These are phyloP conservation scores for Phytophthora capsici DNA, from an alignment of 352 stramenopile species.

Conservation along the genomic window DNA sequence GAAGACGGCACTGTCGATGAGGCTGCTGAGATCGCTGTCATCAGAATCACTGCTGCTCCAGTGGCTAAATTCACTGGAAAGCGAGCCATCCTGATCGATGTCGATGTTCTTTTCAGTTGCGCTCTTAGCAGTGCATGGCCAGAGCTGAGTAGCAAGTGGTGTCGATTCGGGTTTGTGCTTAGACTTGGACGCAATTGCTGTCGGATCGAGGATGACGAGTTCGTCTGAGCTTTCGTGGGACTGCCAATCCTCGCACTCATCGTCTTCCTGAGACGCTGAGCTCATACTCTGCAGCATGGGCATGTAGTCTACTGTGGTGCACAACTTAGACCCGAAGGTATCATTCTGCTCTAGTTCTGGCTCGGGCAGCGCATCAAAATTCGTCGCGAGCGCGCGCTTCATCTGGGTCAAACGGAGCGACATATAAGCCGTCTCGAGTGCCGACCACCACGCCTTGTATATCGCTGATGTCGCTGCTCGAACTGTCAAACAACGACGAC, in stretches of 20 bases:
- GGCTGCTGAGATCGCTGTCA: neutral
- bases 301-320: neutral
- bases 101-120: neutral
- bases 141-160: neutral
- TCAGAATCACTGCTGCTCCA: neutral
- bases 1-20: slow-evolving; percentile 6
- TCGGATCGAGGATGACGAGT: neutral
- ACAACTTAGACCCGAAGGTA: neutral
- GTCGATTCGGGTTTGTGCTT: neutral
- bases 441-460: slow-evolving; percentile 19
- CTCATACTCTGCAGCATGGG: slow-evolving; percentile 1
- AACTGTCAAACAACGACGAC: slow-evolving; percentile 11
- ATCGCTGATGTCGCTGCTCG: slow-evolving; percentile 7
- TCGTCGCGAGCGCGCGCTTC: neutral
- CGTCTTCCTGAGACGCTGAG: neutral
- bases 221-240: slow-evolving; percentile 7
- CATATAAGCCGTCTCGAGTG: slow-evolving; percentile 19
- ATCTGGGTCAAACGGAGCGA: slow-evolving; percentile 7
- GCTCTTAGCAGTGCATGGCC: neutral
- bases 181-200: neutral
- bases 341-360: slow-evolving; percentile 6
- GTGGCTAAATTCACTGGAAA: neutral
- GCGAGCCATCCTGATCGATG: neutral
- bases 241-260: slow-evolving; percentile 4
- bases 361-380: slow-evolving; percentile 6